phyloP scores from a whole-genome alignment of 1,284 basidiomycete genomes.

The Pterulicium gracile region DNA sequence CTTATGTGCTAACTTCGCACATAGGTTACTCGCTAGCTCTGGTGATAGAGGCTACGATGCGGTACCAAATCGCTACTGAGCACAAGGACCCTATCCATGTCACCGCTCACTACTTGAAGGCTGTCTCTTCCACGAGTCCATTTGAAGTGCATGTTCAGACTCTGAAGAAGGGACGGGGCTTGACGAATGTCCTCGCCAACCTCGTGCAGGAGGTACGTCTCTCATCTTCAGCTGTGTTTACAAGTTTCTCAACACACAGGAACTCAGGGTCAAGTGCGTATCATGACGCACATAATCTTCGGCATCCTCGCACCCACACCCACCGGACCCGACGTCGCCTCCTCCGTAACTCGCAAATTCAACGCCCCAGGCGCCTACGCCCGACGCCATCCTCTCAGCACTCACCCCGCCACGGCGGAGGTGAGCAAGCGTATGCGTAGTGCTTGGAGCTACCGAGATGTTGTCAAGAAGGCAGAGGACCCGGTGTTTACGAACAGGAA shows the following conservation, averaged over 20 bases:
- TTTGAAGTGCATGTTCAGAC: slow-evolving; percentile 36
- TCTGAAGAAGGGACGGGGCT: slow-evolving; percentile 35
- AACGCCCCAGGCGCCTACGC: slow-evolving; percentile 42
- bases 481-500: slow-evolving; percentile 27
- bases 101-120: slow-evolving; percentile 44
- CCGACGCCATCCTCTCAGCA: slow-evolving; percentile 39
- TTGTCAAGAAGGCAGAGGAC: slow-evolving; percentile 30
- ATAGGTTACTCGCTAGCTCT: slow-evolving; percentile 48
- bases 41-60: slow-evolving; percentile 40
- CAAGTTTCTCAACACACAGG: too few relatives aligned
- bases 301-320: slow-evolving; percentile 30
- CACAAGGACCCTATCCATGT: slow-evolving; percentile 48
- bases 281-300: slow-evolving; percentile 46
- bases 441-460: slow-evolving; percentile 24
- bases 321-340: slow-evolving; percentile 9
- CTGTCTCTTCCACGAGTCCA: slow-evolving; percentile 23
- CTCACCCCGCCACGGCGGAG: slow-evolving; percentile 32
- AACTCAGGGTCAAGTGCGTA: slow-evolving; percentile 32
- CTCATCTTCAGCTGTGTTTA: slow-evolving; percentile 1
- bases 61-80: slow-evolving; percentile 31
- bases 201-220: slow-evolving; percentile 40
- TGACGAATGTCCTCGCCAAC: slow-evolving; percentile 45
- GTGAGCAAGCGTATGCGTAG: slow-evolving; percentile 12
- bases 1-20: slow-evolving; percentile 1
- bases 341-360: slow-evolving; percentile 20